Conservation (phyloP, 2,329 filamentous ascomycete species). For the Canariomyces notabilis region DNA sequence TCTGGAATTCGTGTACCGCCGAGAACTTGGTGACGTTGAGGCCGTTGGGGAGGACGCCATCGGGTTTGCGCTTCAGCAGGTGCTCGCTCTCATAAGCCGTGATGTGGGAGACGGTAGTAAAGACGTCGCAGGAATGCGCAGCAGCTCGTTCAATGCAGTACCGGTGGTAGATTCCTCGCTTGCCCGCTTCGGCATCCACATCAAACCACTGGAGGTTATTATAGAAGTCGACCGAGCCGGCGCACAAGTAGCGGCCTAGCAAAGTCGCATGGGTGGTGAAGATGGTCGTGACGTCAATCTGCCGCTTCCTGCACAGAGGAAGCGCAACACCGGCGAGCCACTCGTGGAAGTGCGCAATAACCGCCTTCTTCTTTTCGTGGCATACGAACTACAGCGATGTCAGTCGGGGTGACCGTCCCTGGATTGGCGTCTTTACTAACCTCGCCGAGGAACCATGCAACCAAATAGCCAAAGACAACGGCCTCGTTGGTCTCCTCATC, state of each 20-base stretch:
- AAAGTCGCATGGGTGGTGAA: constrained; percentile 98
- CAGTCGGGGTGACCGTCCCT: constrained; percentile 16
- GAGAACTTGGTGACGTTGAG: constrained; percentile 98
- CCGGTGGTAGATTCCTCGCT: constrained; percentile 95
- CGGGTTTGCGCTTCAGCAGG: constrained; percentile 92
- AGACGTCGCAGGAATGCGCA: constrained; percentile 88
- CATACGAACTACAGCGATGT: constrained; percentile 66
- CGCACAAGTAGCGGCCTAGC: constrained; percentile 91
- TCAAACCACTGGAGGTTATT: constrained; percentile 98
- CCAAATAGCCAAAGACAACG: constrained; percentile 94
- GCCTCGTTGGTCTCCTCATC: constrained; percentile 97
- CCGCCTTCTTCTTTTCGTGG: constrained; percentile 84
- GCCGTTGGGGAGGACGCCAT: constrained; percentile 92
- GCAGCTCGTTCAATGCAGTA: constrained; percentile 97
- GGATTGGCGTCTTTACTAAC: constrained; percentile 44
- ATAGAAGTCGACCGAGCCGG: constrained; percentile 97
- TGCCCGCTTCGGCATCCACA: constrained; percentile 92
- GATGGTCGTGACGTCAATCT: constrained; percentile 95
- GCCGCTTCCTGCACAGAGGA: constrained; percentile 85
- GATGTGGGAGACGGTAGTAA: constrained; percentile 97
- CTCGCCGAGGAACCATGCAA: constrained; percentile 98
- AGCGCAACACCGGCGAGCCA: constrained; percentile 94
- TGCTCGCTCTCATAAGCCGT: constrained; percentile 98
- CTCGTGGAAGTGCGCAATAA: constrained; percentile 98
- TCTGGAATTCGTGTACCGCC: constrained; percentile 98